phyloP scores from a whole-genome alignment of 1,284 basidiomycete species.

The Ceratobasidium sp. region DNA sequence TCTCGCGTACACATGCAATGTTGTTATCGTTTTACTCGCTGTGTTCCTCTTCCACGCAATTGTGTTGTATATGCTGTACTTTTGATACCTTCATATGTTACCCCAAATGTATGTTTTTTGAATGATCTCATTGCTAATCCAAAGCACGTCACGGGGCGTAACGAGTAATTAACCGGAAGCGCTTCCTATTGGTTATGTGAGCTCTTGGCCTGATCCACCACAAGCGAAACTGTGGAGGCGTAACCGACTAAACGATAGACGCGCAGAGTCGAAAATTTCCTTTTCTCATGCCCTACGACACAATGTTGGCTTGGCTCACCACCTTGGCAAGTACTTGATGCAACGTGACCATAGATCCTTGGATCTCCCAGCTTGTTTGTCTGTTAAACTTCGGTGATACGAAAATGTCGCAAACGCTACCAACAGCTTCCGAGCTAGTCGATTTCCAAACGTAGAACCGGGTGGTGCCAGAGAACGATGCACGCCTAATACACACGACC shows the following conservation, averaged over 20 bases:
- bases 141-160: too few relatives aligned
- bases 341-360: neutral
- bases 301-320: neutral
- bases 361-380: neutral
- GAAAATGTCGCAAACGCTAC: constrained; percentile 6
- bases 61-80: constrained; percentile 45
- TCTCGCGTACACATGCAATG: constrained; percentile 34
- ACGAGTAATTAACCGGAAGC: too few relatives aligned
- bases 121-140: neutral
- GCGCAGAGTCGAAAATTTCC: too few relatives aligned
- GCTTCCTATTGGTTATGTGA: constrained; percentile 11
- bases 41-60: constrained; percentile 31
- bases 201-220: neutral
- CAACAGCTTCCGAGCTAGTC: neutral
- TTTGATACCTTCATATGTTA: constrained; percentile 18
- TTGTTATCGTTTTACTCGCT: constrained; percentile 3
- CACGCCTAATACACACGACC: neutral
- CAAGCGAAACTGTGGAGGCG: neutral
- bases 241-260: neutral
- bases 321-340: neutral
- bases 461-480: neutral
- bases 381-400: constrained; percentile 36
- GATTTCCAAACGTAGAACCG: constrained; percentile 7
- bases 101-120: constrained; percentile 20
- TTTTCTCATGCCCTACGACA: neutral